Percentiles rank a stretch among this genome's conserved stretches.
These are phyloP conservation scores for Plasmodium cynomolgi DNA, from an alignment of 169 alveolate genomes.

Conservation along the genomic window DNA sequence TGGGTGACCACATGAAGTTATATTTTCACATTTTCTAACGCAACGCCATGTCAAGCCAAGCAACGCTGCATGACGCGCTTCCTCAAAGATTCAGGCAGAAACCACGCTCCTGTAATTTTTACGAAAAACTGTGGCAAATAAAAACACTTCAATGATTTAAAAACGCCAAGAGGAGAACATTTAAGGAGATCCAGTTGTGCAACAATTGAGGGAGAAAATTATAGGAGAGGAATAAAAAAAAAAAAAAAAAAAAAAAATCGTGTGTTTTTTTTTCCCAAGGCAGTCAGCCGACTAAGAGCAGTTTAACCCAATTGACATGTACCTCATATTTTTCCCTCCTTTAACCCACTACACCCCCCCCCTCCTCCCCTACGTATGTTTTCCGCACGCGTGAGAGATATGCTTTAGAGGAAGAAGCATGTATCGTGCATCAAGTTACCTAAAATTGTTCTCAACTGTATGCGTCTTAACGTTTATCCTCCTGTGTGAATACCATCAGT, in stretches of 20 bases:
- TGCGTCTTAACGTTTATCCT: constrained; percentile 5
- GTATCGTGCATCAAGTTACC: constrained; percentile 9
- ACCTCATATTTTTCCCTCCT: neutral
- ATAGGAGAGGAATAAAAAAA: neutral
- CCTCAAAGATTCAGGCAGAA: neutral
- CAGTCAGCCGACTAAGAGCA: neutral
- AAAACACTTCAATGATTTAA: neutral
- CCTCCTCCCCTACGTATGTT: neutral
- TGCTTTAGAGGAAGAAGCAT: constrained; percentile 41
- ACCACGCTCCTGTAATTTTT: neutral
- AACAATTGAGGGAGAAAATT: neutral
- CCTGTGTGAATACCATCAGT: neutral
- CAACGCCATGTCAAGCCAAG: neutral
- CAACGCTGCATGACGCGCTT: neutral
- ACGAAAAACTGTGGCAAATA: neutral
- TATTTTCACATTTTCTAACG: neutral
- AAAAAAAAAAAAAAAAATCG: neutral
- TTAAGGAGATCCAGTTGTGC: neutral
- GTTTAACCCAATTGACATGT: neutral
- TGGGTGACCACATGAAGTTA: neutral
- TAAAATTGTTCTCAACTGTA: neutral
- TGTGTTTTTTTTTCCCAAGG: neutral
- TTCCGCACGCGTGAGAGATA: neutral
- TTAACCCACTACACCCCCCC: neutral
- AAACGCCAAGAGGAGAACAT: neutral